These are phyloP conservation scores for Fragilaria crotonensis DNA, from an alignment of 108 stramenopile species.

Conservation along the genomic window DNA sequence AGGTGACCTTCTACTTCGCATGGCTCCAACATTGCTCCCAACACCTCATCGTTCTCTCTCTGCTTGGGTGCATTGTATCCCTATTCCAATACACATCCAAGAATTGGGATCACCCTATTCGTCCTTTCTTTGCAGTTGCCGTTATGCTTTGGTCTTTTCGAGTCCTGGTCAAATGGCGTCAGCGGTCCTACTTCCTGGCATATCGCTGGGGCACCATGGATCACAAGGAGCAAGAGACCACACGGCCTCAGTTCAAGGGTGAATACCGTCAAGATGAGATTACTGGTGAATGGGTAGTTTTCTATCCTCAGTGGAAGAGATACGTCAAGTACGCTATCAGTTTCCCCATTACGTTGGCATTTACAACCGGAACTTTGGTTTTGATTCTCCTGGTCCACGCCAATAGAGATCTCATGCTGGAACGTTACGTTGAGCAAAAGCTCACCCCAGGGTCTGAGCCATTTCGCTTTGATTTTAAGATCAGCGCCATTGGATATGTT, in stretches of 20 bases:
- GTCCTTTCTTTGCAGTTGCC: constrained; percentile 61
- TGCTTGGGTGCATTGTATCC: constrained; percentile 70
- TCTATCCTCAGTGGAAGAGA: constrained; percentile 82
- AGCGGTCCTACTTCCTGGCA: constrained; percentile 71
- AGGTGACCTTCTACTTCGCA: constrained; percentile 97
- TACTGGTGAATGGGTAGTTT: constrained; percentile 70
- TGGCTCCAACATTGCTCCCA: constrained; percentile 91
- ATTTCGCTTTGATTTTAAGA: constrained; percentile 37
- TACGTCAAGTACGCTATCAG: constrained; percentile 76
- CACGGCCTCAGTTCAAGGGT: constrained; percentile 87
- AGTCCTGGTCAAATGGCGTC: constrained; percentile 88
- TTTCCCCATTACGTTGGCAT: constrained; percentile 67
- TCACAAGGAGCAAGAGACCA: constrained; percentile 89
- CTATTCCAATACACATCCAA: constrained; percentile 44
- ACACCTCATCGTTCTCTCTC: constrained; percentile 64
- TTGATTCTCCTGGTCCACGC: constrained; percentile 79
- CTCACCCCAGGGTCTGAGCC: constrained; percentile 19
- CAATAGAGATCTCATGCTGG: constrained; percentile 79
- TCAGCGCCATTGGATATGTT: constrained; percentile 47
- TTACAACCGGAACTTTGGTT: constrained; percentile 66
- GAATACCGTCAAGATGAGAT: constrained; percentile 55
- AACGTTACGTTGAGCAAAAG: constrained; percentile 49
- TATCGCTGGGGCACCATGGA: constrained; percentile 89
- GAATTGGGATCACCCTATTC: constrained; percentile 68
- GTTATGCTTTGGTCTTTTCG: constrained; percentile 92